Evolutionary conservation across 352 stramenopile genomes (phyloP).

Genomic region (Phytophthora colocasiae): DNA sequence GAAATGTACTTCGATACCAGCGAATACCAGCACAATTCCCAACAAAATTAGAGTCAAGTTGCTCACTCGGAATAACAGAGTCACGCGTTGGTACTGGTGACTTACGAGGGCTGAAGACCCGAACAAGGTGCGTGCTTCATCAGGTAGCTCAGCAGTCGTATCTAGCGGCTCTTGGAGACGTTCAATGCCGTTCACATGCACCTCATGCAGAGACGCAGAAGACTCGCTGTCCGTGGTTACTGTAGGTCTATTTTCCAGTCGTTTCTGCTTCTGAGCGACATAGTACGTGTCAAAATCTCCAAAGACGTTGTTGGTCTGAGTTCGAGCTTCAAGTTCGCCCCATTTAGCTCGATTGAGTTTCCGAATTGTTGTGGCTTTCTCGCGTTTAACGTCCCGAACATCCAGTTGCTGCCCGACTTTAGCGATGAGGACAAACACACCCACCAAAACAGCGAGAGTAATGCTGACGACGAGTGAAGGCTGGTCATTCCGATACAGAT

Average conservation of each 20-base stretch:
- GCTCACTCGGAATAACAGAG: conserved; percentile 36
- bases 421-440: conserved; percentile 39
- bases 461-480: conserved; percentile 57
- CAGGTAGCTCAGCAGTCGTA: conserved; percentile 36
- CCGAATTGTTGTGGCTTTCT: conserved; percentile 68
- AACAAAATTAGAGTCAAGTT: conserved; percentile 46
- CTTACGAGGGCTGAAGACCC: conserved; percentile 38
- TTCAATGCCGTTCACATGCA: background rate
- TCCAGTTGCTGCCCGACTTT: conserved; percentile 49
- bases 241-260: conserved; percentile 28
- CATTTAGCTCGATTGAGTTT: conserved; percentile 70
- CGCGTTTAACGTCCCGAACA: conserved; percentile 35
- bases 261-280: conserved; percentile 40
- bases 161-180: conserved; percentile 17
- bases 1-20: conserved; percentile 57
- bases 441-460: conserved; percentile 48
- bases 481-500: conserved; percentile 71
- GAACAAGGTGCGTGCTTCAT: conserved; percentile 60
- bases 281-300: conserved; percentile 66
- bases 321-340: conserved; percentile 64
- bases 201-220: conserved; percentile 13
- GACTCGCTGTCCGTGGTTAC: conserved; percentile 23
- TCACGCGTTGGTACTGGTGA: conserved; percentile 48
- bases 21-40: conserved; percentile 53
- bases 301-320: conserved; percentile 32